A percentile compares a stretch with the other conserved stretches of the same genome.
phyloP scores from a whole-genome alignment of 2,329 filamentous ascomycete genomes.

The Catunica adiposa region DNA sequence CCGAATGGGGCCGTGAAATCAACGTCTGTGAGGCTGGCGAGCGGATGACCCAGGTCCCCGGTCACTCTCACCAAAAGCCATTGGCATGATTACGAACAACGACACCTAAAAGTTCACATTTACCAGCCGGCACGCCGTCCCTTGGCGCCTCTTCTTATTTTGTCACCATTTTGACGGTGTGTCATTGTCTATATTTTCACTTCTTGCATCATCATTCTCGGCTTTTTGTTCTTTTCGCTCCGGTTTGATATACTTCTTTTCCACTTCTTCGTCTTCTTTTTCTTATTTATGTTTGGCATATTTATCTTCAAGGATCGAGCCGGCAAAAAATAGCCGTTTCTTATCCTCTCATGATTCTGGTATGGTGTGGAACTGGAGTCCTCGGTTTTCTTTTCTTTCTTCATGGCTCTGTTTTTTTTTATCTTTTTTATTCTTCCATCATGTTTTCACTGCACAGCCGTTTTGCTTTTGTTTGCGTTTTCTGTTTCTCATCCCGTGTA shows the following conservation, averaged over 20 bases:
- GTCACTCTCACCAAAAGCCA: background rate
- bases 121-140: background rate
- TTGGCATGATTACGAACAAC: background rate
- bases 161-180: background rate
- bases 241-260: conserved; percentile 6
- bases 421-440: conserved; percentile 4
- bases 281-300: conserved; percentile 9
- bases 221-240: conserved; percentile 1
- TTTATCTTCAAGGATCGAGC: conserved; percentile 17
- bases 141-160: background rate
- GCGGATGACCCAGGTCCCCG: conserved; percentile 46
- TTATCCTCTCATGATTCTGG: conserved; percentile 14
- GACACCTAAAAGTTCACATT: background rate
- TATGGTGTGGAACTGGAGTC: conserved; percentile 13
- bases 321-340: conserved; percentile 4
- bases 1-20: conserved; percentile 96
- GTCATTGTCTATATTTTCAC: background rate
- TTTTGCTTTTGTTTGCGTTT: conserved; percentile 15
- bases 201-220: background rate
- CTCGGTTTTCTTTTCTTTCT: conserved; percentile 13
- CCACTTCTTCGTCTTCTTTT: conserved; percentile 4
- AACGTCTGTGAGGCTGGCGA: conserved; percentile 93
- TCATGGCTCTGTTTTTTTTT: conserved; percentile 1
- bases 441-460: conserved; percentile 9
- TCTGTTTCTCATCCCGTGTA: conserved; percentile 13